A percentile compares a stretch with the other conserved stretches of the same genome.
Conservation (phyloP, 2,329 filamentous ascomycete genomes). For the Penicillium sp. region DNA sequence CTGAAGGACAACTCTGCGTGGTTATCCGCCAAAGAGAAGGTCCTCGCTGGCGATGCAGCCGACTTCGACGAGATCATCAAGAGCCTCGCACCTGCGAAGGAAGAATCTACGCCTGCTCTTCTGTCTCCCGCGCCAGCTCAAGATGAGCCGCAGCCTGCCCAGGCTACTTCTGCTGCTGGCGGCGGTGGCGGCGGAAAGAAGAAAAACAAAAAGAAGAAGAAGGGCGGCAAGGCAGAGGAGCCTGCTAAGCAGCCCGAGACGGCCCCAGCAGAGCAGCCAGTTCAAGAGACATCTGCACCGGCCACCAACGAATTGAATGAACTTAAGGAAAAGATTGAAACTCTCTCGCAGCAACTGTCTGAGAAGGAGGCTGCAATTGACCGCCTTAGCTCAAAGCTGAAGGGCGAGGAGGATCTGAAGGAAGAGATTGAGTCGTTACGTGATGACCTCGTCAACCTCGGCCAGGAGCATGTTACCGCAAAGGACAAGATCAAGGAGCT, state of each 20-base stretch:
- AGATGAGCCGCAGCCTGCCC: conserved; percentile 22
- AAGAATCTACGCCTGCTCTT: conserved; percentile 11
- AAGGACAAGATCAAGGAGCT: conserved; percentile 74
- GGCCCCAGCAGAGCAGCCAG: conserved; percentile 16
- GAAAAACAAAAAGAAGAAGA: conserved; percentile 90
- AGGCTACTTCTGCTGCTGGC: conserved; percentile 18
- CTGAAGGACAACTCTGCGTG: conserved; percentile 38
- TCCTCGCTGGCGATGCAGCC: conserved; percentile 33
- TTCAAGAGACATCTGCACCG: conserved; percentile 37
- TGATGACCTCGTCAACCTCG: conserved; percentile 76
- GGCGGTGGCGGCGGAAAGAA: conserved; percentile 52
- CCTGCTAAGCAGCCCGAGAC: conserved; percentile 24
- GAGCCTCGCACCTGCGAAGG: conserved; percentile 28
- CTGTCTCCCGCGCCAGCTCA: conserved; percentile 15
- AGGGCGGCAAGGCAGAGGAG: conserved; percentile 60
- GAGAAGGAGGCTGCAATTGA: conserved; percentile 74
- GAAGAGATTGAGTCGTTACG: conserved; percentile 85
- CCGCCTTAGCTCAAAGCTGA: conserved; percentile 67
- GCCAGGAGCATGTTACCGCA: conserved; percentile 79
- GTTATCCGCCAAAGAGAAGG: conserved; percentile 35
- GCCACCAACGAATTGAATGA: conserved; percentile 24
- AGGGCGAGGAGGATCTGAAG: conserved; percentile 72
- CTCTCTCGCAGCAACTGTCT: conserved; percentile 35
- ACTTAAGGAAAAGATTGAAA: conserved; percentile 39
- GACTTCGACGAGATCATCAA: conserved; percentile 38